phyloP scores from a whole-genome alignment of 148 eudicot species.

The Rhododendron ovatum region DNA sequence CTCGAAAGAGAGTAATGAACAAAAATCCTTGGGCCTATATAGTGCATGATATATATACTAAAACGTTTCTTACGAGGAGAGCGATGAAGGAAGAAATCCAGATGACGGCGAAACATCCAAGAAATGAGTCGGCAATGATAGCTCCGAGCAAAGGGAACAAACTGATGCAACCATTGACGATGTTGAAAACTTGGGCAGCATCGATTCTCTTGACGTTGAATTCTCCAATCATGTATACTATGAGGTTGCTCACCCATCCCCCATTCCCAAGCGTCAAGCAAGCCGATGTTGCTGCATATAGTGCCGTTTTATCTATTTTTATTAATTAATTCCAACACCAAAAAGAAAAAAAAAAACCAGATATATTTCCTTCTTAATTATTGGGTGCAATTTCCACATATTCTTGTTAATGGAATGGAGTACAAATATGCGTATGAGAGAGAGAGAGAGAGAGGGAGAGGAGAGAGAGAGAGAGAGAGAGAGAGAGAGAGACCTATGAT shows the following conservation, averaged over 20 bases:
- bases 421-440: no score
- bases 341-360: neutral
- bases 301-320: neutral
- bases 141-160: conserved; percentile 30
- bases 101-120: conserved; percentile 37
- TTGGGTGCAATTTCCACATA: neutral
- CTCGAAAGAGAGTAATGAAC: neutral
- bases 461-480: neutral
- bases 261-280: conserved; percentile 28
- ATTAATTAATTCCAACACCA: neutral
- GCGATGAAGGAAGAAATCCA: conserved; percentile 36
- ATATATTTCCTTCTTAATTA: neutral
- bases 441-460: neutral
- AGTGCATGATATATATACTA: no score
- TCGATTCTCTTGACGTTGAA: conserved; percentile 29
- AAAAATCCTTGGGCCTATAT: no score
- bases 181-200: conserved; percentile 27
- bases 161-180: conserved; percentile 18
- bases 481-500: neutral
- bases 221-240: conserved; percentile 23
- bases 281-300: conserved; percentile 23
- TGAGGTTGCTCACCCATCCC: conserved; percentile 32
- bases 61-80: conserved; percentile 21
- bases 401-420: neutral
- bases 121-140: conserved; percentile 37